Evolutionary conservation across 495 filamentous ascomycete genomes (phyloP), one percentile per base, ranked within the genome.

Genomic region (Cercophora samala): DNA sequence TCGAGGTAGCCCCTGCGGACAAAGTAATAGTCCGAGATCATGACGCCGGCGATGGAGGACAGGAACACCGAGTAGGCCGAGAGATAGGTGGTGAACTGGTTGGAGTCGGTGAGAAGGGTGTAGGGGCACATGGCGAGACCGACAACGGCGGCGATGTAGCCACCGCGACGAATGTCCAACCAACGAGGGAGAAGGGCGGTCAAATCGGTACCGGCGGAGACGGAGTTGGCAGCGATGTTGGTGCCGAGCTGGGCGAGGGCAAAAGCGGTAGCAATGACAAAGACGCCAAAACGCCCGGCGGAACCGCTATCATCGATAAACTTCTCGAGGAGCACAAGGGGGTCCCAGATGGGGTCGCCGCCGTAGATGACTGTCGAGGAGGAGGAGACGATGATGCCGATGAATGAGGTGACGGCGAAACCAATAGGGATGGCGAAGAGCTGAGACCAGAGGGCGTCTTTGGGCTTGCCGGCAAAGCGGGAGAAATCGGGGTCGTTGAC

Each of bases 51-150:
- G 71, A 97, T 95, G 51, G 91, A 91, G 58, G 90, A 93, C 24
- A 97, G 87, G 80, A 97, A 97, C 67, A 97, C 91, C n/a, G 91
- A 93, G 81, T 97, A 97, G 24, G 93, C 90, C 15, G 91, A 94
- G 5, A 97, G 88, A 72, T 97, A 97, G 56, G 91, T 93, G n/a
- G 90, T 93, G 82, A 97, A 97, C 75, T 90, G 87, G 79, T 96
- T 97, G n/a, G 86, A 85, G 6, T 82, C 78, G 0, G 85, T 87
- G 22, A 96, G 86, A 0, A 97, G 83, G 67, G 90, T 91, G 89
- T 92, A 97, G 1, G 93, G 93, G 72, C 91, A 93, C 88, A 97
- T 95, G 61, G 87, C 91, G 32, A 97, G 81, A 61, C 93, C 93
- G 56, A 97, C 83, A 4, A 82, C 76, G 0, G 93, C 93, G 76